These are phyloP conservation scores for Cryptococcus maquisensis DNA, from an alignment of 1,284 basidiomycete genomes.

Conservation along the genomic window DNA sequence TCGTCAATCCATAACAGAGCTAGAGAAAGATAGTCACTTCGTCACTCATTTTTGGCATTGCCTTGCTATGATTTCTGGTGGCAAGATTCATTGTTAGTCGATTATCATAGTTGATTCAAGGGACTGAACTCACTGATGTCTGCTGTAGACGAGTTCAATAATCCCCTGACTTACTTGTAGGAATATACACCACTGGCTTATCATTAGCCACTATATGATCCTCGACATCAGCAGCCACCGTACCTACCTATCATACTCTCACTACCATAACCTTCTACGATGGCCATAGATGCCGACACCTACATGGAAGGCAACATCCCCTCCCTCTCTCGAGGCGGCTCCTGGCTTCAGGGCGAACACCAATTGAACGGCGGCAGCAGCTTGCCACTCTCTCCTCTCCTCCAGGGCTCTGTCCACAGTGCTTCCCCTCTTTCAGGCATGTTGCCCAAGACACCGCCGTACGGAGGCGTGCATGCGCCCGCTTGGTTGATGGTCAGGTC, in stretches of 20 bases:
- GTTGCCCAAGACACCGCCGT: background rate
- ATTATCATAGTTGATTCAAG: too few relatives aligned
- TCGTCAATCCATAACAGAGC: too few relatives aligned
- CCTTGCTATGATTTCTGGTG: too few relatives aligned
- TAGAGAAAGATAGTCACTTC: too few relatives aligned
- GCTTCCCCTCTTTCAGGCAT: background rate
- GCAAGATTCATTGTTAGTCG: too few relatives aligned
- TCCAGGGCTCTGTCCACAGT: background rate
- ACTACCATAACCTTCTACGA: slow-evolving; percentile 1
- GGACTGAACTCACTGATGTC: background rate
- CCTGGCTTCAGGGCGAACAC: slow-evolving; percentile 16
- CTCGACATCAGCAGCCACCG: too few relatives aligned
- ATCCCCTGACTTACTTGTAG: background rate
- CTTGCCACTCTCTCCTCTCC: background rate
- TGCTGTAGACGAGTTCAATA: background rate
- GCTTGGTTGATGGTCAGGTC: background rate
- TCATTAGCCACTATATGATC: background rate
- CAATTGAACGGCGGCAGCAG: background rate
- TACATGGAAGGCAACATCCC: slow-evolving; percentile 36
- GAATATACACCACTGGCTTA: background rate
- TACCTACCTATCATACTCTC: background rate
- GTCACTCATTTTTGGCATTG: too few relatives aligned
- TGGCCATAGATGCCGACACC: slow-evolving; percentile 32
- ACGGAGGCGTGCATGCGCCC: too few relatives aligned
- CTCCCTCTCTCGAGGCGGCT: slow-evolving; percentile 28